Base-by-base conservation (phyloP, 768 basidiomycete species). In the Cyathus striatus region DNA sequence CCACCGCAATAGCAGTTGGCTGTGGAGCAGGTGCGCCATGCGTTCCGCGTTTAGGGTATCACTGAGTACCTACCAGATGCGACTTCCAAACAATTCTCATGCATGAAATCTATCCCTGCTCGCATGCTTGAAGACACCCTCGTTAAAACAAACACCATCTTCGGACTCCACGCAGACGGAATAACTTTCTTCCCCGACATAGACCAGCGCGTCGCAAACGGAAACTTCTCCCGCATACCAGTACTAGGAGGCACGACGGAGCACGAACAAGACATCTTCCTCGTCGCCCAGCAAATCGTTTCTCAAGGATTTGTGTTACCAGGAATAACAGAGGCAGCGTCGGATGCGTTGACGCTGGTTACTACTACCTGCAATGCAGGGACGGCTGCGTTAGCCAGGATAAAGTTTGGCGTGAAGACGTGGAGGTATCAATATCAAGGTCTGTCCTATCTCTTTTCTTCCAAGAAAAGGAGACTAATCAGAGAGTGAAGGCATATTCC, bases 231-330 rank as follows among this genome's bases (percentile, higher is more conserved):
- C 21, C 51, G 52, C 23, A 57, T 63, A 2, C 61, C 64, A 3
- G 42, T 59, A 16, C 46, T 65, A 3, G 51, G 49, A 22, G 68
- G 68, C 32, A 62, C 52, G 6, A 60, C 53, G 6, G 41, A 54
- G 30, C 53, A 68, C n/a, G 66, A 70, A 43, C 61, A 47, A 16
- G 65, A 68, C 39, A 57, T 67, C 32, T 61, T 68, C 21, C 49
- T 61, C 17, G 56, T 66, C 7, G 56, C 42, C 3, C 49, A 53
- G 23, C 51, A 65, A 36, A 41, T 61, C 9, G 36, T 60, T 13
- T 48, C 57, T 9, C 43, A 55, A 9, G 61, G 61, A 23, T 41
- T 59, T 20, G 48, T 52, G 2, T 44, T 59, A 7, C 64, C 66
- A 3, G 53, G 56, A 30, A 41, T 63, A 6, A 64, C 61, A 5